phyloP scores from a whole-genome alignment of 2,329 filamentous ascomycete genomes.

The Tolypocladium album region DNA sequence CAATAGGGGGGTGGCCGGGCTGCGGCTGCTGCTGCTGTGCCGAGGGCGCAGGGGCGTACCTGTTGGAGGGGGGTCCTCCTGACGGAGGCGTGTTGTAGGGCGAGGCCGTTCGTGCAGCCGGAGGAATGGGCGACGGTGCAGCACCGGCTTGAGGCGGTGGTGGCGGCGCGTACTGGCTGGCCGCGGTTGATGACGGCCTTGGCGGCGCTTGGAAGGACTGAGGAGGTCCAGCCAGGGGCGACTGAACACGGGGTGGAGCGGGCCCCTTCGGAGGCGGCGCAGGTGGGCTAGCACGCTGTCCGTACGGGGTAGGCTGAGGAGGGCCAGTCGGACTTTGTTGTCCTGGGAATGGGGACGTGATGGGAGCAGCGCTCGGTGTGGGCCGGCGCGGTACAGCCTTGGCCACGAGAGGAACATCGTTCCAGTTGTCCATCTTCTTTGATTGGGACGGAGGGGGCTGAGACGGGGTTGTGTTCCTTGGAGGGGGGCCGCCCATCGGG shows the following conservation, averaged over 20 bases:
- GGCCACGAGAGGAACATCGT: conserved; percentile 81
- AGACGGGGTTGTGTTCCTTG: conserved; percentile 55
- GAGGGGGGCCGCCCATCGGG: conserved; percentile 26
- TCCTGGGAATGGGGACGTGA: conserved; percentile 66
- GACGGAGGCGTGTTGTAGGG: conserved; percentile 77
- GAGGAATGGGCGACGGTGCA: conserved; percentile 43
- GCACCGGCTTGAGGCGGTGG: conserved; percentile 46
- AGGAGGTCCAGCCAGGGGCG: conserved; percentile 49
- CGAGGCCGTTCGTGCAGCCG: conserved; percentile 64
- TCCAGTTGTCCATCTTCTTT: conserved; percentile 76
- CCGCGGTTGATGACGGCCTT: conserved; percentile 55
- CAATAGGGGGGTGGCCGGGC: conserved; percentile 29
- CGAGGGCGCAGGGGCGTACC: conserved; percentile 62
- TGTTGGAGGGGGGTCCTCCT: conserved; percentile 56
- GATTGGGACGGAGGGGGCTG: conserved; percentile 57
- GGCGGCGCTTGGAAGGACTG: conserved; percentile 40
- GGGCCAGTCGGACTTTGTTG: conserved; percentile 48
- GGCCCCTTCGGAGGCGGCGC: conserved; percentile 78
- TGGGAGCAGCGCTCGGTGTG: conserved; percentile 60
- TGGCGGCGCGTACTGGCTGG: conserved; percentile 39
- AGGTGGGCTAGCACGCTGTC: conserved; percentile 57
- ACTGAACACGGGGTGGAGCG: conserved; percentile 58
- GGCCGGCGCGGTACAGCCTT: conserved; percentile 62
- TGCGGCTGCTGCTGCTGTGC: conserved; percentile 36
- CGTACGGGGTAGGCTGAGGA: conserved; percentile 47